Percentiles rank a stretch among this genome's conserved stretches.
Evolutionary conservation across 1,284 basidiomycete species (phyloP).

Genomic region (Trametes polyzona): DNA sequence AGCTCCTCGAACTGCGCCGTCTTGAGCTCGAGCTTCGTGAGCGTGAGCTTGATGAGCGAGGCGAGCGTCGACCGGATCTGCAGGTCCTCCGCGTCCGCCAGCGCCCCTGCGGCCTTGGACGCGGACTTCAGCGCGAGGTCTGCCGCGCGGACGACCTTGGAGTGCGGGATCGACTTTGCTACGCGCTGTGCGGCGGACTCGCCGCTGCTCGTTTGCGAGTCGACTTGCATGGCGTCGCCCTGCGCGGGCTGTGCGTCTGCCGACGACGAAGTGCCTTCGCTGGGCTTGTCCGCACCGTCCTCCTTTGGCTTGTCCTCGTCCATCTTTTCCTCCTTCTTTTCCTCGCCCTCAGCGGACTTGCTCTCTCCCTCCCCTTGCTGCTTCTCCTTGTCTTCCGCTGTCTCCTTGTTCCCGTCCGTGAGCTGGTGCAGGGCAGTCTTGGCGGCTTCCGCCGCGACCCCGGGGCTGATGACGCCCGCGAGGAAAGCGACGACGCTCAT

Average conservation of each 20-base stretch:
- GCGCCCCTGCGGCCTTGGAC: slow-evolving; percentile 80
- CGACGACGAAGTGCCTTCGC: slow-evolving; percentile 27
- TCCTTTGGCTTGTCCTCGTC: slow-evolving; percentile 39
- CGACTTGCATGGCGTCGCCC: slow-evolving; percentile 48
- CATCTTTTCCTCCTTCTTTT: slow-evolving; percentile 38
- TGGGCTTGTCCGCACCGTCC: slow-evolving; percentile 1
- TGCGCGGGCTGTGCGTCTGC: slow-evolving; percentile 5
- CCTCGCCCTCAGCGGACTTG: slow-evolving; percentile 32
- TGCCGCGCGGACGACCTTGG: slow-evolving; percentile 81
- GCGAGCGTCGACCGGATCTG: slow-evolving; percentile 84
- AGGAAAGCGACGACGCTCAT: slow-evolving; percentile 99
- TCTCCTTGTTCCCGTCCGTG: slow-evolving; percentile 56
- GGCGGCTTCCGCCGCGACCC: slow-evolving; percentile 92
- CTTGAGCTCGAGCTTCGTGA: slow-evolving; percentile 94
- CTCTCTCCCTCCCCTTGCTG: slow-evolving; percentile 32
- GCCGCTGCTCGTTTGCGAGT: slow-evolving; percentile 28
- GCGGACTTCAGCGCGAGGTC: slow-evolving; percentile 88
- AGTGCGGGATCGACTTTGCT: slow-evolving; percentile 59
- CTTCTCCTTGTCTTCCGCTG: slow-evolving; percentile 36
- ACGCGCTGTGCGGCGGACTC: slow-evolving; percentile 38
- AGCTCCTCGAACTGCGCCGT: slow-evolving; percentile 91
- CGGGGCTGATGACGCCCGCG: slow-evolving; percentile 89
- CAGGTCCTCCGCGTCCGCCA: slow-evolving; percentile 86
- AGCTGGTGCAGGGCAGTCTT: slow-evolving; percentile 87
- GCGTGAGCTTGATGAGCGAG: slow-evolving; percentile 87